These are phyloP conservation scores for Diaporthe sp. DNA, from an alignment of 2,329 filamentous ascomycete genomes.

Conservation along the genomic window DNA sequence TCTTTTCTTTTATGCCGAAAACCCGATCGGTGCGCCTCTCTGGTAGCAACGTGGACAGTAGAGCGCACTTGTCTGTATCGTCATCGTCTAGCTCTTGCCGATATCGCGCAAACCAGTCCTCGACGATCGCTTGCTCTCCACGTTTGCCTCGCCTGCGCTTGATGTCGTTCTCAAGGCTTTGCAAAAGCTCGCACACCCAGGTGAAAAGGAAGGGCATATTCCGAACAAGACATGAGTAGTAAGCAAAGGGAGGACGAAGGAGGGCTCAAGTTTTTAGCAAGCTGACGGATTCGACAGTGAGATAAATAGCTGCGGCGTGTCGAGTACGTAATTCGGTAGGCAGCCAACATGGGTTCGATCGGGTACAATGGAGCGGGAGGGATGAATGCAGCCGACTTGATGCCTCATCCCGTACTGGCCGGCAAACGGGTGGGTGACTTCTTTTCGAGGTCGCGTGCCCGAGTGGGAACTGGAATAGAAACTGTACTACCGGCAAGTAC, in stretches of 20 bases:
- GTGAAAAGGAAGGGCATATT: constrained; percentile 74
- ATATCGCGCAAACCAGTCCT: constrained; percentile 77
- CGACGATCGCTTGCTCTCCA: constrained; percentile 52
- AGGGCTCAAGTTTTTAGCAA: not conserved
- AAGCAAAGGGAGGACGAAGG: not conserved
- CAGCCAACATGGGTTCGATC: constrained; percentile 1
- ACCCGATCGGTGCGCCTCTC: constrained; percentile 82
- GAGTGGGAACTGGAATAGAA: not conserved
- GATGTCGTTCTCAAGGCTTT: constrained; percentile 67
- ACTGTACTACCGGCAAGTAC: not conserved
- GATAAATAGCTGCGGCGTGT: not conserved
- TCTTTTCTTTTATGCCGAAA: constrained; percentile 73
- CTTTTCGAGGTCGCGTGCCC: constrained; percentile 4
- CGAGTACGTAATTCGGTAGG: not conserved
- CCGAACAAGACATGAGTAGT: not conserved
- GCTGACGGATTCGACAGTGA: not conserved
- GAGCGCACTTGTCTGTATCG: constrained; percentile 67
- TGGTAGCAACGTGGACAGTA: constrained; percentile 82
- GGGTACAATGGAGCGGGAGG: constrained; percentile 4
- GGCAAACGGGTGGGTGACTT: constrained; percentile 14
- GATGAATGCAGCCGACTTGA: constrained; percentile 2
- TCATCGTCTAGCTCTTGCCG: constrained; percentile 65
- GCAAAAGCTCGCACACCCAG: constrained; percentile 79
- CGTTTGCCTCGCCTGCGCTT: constrained; percentile 45
- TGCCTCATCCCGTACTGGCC: not conserved